Percentiles rank a stretch among this genome's conserved stretches.
Evolutionary conservation across 805 yeast genomes (phyloP).

Genomic region (Ascoidea rubescens): DNA sequence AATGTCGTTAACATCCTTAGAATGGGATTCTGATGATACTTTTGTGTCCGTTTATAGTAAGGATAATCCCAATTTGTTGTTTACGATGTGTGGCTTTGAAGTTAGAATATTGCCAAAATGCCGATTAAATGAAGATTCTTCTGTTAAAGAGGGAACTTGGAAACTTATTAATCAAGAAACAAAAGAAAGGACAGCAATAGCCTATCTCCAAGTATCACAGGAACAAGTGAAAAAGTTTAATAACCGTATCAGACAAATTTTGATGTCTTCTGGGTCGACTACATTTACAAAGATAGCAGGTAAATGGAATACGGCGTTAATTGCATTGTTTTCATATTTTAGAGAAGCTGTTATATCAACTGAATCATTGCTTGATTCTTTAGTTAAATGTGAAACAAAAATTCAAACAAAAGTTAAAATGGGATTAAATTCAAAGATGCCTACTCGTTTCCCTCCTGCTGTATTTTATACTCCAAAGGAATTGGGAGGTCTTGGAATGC

Average conservation of each 20-base stretch:
- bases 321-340: conserved; percentile 76
- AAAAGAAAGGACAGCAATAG: conserved; percentile 81
- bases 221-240: conserved; percentile 71
- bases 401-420: conserved; percentile 89
- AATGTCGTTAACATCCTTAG: conserved; percentile 49
- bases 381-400: conserved; percentile 86
- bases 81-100: conserved; percentile 93
- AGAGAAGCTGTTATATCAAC: conserved; percentile 90
- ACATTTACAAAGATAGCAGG: conserved; percentile 90
- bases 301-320: conserved; percentile 89
- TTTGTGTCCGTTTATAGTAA: conserved; percentile 80
- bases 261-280: conserved; percentile 92
- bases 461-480: conserved; percentile 97
- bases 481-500: conserved; percentile 94
- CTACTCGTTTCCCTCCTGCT: conserved; percentile 96
- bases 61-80: conserved; percentile 79
- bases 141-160: conserved; percentile 81
- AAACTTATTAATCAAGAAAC: conserved; percentile 57
- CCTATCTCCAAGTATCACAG: conserved; percentile 69
- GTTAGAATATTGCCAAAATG: conserved; percentile 71
- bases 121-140: conserved; percentile 39
- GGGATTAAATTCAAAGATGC: conserved; percentile 97
- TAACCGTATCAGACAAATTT: conserved; percentile 72
- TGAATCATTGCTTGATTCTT: conserved; percentile 55
- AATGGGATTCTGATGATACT: conserved; percentile 54